Percentiles rank a stretch among this genome's conserved stretches.
Evolutionary conservation across 78 protist species (phyloP).

Genomic region (Emiliania huxleyi): DNA sequence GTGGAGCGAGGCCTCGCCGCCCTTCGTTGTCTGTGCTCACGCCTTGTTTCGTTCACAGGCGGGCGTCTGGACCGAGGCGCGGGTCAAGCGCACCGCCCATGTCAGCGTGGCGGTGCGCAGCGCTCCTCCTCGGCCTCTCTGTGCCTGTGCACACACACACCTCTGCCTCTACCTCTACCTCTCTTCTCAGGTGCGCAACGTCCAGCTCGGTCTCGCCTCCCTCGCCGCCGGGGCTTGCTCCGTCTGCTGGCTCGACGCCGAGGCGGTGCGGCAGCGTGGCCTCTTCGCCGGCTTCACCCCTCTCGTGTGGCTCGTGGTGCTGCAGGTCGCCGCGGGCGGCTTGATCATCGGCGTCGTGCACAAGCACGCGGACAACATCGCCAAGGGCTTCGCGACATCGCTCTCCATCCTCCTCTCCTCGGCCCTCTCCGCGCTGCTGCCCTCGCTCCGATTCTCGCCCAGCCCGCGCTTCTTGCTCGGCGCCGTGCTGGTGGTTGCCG

Average conservation of each 20-base stretch:
- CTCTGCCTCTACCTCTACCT: no score
- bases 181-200: no score
- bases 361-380: conserved; percentile 16
- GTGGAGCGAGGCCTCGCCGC: no score
- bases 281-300: background rate
- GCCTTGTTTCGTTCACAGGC: no score
- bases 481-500: conserved; percentile 24
- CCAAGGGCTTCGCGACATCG: conserved; percentile 24
- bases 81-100: background rate
- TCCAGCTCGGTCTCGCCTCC: background rate
- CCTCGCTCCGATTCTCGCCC: background rate
- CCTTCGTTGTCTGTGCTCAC: no score
- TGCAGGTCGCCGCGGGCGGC: background rate
- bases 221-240: background rate
- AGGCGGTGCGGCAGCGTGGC: background rate
- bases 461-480: conserved; percentile 23
- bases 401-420: background rate
- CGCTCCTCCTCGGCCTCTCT: no score
- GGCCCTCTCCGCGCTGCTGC: background rate
- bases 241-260: background rate
- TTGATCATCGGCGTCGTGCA: background rate
- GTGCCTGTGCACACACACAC: no score
- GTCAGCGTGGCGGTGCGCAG: background rate
- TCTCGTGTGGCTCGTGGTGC: background rate
- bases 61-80: conserved; percentile 21